phyloP scores from a whole-genome alignment of 2,329 filamentous ascomycete species.

The Diaporthe capsici region DNA sequence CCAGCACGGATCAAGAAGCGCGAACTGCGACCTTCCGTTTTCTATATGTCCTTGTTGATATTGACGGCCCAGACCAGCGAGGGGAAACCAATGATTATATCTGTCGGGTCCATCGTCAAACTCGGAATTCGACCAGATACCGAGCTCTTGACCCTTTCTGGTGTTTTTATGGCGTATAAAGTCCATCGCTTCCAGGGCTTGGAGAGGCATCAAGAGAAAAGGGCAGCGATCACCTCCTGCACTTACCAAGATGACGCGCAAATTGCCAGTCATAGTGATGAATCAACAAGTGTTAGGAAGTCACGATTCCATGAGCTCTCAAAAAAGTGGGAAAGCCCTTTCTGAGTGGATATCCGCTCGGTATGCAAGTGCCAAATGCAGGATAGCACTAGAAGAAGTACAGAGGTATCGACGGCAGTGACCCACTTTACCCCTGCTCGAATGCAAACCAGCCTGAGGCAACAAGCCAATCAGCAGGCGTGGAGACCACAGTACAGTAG shows the following conservation, averaged over 20 bases:
- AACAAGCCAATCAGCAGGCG: background rate
- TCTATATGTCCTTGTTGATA: background rate
- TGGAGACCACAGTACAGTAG: background rate
- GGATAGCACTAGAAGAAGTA: background rate
- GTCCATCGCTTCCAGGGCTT: background rate
- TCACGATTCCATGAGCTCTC: background rate
- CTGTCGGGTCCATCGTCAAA: background rate
- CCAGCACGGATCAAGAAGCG: background rate
- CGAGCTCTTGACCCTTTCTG: background rate
- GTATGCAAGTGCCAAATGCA: background rate
- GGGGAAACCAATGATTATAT: background rate
- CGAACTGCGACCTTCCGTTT: slow-evolving; percentile 21
- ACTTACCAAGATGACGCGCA: background rate
- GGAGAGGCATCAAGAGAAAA: background rate
- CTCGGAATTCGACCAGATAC: background rate
- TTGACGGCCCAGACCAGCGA: background rate
- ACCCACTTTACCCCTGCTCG: slow-evolving; percentile 8
- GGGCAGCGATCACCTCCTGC: no score
- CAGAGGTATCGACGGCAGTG: background rate
- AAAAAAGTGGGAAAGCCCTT: background rate
- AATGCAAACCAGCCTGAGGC: background rate
- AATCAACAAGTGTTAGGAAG: slow-evolving; percentile 7
- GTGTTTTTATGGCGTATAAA: background rate
- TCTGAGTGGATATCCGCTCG: background rate
- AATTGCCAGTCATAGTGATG: background rate